Conservation (phyloP, 306 rosid species). For the Rosa multiflora region DNA sequence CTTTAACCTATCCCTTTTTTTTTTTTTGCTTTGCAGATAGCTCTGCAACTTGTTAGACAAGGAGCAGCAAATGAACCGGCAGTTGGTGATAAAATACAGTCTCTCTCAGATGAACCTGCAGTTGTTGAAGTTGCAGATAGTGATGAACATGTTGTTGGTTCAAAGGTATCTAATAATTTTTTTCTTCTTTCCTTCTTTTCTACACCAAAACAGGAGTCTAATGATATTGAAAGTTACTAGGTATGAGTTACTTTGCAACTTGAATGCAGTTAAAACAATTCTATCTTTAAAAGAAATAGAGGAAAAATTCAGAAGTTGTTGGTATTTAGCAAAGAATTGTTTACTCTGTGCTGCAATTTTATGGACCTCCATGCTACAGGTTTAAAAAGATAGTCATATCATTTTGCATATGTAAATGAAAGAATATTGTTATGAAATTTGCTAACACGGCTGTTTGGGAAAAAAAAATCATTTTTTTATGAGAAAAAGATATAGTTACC, state of each 20-base stretch:
- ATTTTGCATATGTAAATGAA: neutral
- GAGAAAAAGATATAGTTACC: neutral
- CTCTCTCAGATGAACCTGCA: neutral
- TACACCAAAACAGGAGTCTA: neutral
- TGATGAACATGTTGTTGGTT: constrained; percentile 26
- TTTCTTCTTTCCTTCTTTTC: neutral
- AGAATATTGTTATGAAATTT: neutral
- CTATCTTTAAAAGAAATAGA: neutral
- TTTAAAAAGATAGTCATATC: neutral
- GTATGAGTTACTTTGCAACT: neutral
- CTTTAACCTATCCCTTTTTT: constrained; percentile 27
- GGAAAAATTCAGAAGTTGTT: neutral
- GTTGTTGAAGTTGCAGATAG: constrained; percentile 17
- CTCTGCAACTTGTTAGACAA: constrained; percentile 82
- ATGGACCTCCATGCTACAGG: neutral
- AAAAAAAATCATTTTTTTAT: neutral
- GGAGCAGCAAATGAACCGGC: constrained; percentile 42
- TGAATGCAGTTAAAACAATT: neutral
- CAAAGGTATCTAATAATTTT: constrained; percentile 41
- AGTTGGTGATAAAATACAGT: constrained; percentile 5
- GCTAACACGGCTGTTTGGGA: too few species aligned
- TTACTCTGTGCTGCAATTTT: neutral
- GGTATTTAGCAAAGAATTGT: neutral
- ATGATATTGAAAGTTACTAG: neutral
- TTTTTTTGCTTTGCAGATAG: constrained; percentile 65